Evolutionary conservation across 1,139 yeast species (phyloP).

Genomic region (Scheffersomyces illinoinensis): DNA sequence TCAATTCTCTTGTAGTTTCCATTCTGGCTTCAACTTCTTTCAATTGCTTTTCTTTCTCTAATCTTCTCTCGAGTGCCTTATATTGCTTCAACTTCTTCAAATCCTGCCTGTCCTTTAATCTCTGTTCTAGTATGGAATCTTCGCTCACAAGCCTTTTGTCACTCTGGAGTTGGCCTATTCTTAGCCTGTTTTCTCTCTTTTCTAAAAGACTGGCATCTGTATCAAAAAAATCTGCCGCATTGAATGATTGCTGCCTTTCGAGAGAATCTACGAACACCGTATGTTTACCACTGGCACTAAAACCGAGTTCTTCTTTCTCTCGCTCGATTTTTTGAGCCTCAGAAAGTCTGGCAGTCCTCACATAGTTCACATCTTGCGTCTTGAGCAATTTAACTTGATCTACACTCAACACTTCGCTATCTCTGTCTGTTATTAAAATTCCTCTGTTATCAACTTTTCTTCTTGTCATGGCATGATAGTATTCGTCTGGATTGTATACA

Average conservation of each 20-base stretch:
- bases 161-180: constrained; percentile 57
- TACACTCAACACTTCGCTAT: constrained; percentile 57
- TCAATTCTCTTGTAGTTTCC: constrained; percentile 78
- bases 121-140: constrained; percentile 25
- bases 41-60: constrained; percentile 69
- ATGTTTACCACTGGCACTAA: constrained; percentile 67
- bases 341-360: constrained; percentile 70
- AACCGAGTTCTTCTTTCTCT: constrained; percentile 53
- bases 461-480: constrained; percentile 87
- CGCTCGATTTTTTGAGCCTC: constrained; percentile 68
- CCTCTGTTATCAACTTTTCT: constrained; percentile 69
- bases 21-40: constrained; percentile 68
- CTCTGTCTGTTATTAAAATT: constrained; percentile 65
- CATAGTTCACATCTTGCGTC: constrained; percentile 86
- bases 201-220: constrained; percentile 66
- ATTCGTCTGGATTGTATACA: constrained; percentile 91
- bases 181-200: constrained; percentile 73
- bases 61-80: constrained; percentile 53
- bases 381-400: constrained; percentile 83
- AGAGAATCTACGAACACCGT: constrained; percentile 79
- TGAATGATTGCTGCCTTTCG: constrained; percentile 56
- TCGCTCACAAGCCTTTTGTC: constrained; percentile 28
- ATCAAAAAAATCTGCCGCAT: constrained; percentile 64
- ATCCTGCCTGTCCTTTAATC: constrained; percentile 45
- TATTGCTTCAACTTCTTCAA: constrained; percentile 61